Base-by-base conservation (phyloP, 768 basidiomycete species). In the Mrakia hoshinonis region DNA sequence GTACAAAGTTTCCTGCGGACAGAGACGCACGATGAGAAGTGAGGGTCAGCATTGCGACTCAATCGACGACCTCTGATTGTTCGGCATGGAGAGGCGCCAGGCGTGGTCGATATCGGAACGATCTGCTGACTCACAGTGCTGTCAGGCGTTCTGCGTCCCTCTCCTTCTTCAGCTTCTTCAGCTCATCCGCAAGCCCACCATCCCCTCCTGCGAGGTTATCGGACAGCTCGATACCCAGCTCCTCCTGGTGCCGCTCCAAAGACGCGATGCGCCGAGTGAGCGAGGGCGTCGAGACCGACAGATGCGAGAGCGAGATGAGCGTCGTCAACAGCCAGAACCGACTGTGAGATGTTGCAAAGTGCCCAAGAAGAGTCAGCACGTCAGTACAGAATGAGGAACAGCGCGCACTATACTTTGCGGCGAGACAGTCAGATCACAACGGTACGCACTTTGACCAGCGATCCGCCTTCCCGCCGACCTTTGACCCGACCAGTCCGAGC, bases 221-320 rank as follows among this genome's bases (percentile, higher is more conserved):
- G 2, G 29, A 29, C 26, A 55, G 54, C 36, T 60, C 58, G 31
- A 61, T 20, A 11, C 58, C 58, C 34, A 61, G 22, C 34, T 61
- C 58, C 36, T 39, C 10, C 36, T 61, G 58, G 22, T 61, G 58
- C 18, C 34, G 31, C 34, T 61, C 58, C 31, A 61, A 36, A 13
- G 58, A 61, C 15, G 20, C 58, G 58, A 61, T 61, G 31, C 34
- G 58, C 13, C 58, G 58, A 6, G 58, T n/a, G 13, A 61, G 58
- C 15, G 58, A 61, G 34, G 58, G 58, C 0, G 58, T 61, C 0
- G 58, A 39, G 34, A 61, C 58, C 18, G 58, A 61, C 22, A 61
- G 58, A 36, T 61, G 58, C 15, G 58, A 61, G 34, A 61, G 58
- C 31, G 58, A 61, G 58, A 61, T 61, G 58, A 61, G 58, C 29